Conservation (phyloP, 2,329 filamentous ascomycete genomes). For the Aspergillus candidus region DNA sequence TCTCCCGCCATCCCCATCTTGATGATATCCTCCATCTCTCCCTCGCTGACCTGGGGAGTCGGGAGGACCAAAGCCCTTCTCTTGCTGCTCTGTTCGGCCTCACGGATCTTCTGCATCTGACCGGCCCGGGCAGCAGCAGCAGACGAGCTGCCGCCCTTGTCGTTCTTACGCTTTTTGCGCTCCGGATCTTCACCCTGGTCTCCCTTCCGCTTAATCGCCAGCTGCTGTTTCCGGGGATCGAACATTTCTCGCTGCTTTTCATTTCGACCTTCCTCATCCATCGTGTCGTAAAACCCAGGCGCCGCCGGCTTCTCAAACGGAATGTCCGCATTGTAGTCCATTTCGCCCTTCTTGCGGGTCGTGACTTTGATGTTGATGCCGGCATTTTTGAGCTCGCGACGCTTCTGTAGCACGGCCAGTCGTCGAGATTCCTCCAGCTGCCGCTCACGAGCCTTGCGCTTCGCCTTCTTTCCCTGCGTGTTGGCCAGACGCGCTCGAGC, state of each 20-base stretch:
- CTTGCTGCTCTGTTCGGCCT: conserved; percentile 96
- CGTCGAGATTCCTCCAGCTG: conserved; percentile 92
- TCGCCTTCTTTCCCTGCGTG: conserved; percentile 98
- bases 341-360: conserved; percentile 87
- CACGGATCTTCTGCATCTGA: conserved; percentile 87
- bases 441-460: conserved; percentile 90
- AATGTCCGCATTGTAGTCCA: conserved; percentile 99
- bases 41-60: conserved; percentile 83
- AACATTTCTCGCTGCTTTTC: conserved; percentile 79
- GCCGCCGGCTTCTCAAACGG: conserved; percentile 92
- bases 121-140: conserved; percentile 89
- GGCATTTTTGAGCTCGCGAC: conserved; percentile 91
- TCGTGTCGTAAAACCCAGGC: conserved; percentile 87
- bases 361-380: conserved; percentile 97
- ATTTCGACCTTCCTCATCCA: conserved; percentile 72
- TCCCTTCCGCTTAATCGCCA: conserved; percentile 87
- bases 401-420: conserved; percentile 85
- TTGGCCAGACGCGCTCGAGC: conserved; percentile 93
- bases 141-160: conserved; percentile 72
- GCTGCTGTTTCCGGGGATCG: conserved; percentile 86
- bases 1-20: conserved; percentile 97
- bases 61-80: conserved; percentile 76
- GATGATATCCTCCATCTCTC: conserved; percentile 92
- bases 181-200: conserved; percentile 77
- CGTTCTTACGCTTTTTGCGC: conserved; percentile 78